These are phyloP conservation scores for Sporobolomyces pararoseus DNA, from an alignment of 768 basidiomycete species.

Conservation along the genomic window DNA sequence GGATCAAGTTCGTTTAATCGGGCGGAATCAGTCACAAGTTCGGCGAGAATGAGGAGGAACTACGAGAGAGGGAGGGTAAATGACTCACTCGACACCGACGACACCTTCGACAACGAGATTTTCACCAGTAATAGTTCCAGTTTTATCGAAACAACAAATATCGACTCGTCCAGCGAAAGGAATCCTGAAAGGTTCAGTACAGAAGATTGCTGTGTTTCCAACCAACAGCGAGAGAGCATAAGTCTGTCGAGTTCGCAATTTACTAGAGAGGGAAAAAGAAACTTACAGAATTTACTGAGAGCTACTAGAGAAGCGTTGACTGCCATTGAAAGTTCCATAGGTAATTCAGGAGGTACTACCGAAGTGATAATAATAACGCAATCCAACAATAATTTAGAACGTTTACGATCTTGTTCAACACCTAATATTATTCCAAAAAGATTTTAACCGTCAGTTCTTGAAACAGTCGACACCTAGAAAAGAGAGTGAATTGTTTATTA, in stretches of 20 bases:
- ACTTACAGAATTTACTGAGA: slow-evolving; percentile 79
- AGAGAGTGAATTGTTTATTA: neutral
- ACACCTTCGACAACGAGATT: slow-evolving; percentile 91
- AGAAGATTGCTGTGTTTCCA: slow-evolving; percentile 77
- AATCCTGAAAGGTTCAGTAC: slow-evolving; percentile 98
- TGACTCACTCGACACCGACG: slow-evolving; percentile 76
- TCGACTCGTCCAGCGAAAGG: slow-evolving; percentile 93
- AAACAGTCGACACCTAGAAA: neutral
- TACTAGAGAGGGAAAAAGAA: neutral
- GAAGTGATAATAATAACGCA: slow-evolving; percentile 95
- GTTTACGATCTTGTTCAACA: slow-evolving; percentile 85
- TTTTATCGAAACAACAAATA: slow-evolving; percentile 99
- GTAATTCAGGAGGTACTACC: slow-evolving; percentile 94
- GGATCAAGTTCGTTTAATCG: no score
- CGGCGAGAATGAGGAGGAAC: no score
- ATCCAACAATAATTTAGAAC: slow-evolving; percentile 88
- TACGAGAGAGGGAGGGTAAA: neutral
- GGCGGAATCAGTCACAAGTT: no score
- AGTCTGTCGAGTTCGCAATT: neutral
- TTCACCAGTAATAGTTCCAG: slow-evolving; percentile 95
- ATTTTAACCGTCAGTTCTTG: neutral
- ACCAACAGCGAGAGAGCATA: no score
- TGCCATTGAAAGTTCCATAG: slow-evolving; percentile 94
- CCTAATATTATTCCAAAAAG: slow-evolving; percentile 54
- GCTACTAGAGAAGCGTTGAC: slow-evolving; percentile 94